These are phyloP conservation scores for Rhodotorula sp. DNA, from an alignment of 1,284 basidiomycete species.

Conservation along the genomic window DNA sequence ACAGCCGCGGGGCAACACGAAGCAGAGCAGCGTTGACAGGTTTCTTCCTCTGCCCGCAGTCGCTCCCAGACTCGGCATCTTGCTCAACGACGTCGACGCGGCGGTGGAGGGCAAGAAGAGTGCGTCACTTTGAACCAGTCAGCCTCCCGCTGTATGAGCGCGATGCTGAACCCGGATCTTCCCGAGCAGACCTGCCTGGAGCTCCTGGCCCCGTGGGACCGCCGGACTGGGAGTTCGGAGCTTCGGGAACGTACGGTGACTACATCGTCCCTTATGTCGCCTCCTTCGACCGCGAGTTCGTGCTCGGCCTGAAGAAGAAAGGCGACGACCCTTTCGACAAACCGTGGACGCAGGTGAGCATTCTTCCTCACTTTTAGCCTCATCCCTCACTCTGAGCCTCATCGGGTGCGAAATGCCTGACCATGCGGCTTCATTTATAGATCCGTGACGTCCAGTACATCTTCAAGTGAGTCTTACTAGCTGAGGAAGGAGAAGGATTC, in stretches of 20 bases:
- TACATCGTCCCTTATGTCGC: slow-evolving; percentile 14
- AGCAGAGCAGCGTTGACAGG: too few species aligned
- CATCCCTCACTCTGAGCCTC: too few species aligned
- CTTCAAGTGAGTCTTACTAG: background rate
- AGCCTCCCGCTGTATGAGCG: too few species aligned
- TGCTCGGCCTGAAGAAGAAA: slow-evolving; percentile 15
- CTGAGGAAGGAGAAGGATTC: background rate
- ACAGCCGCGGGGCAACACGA: too few species aligned
- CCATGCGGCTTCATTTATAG: background rate
- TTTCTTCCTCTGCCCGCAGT: background rate
- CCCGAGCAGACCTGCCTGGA: background rate
- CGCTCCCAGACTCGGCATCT: background rate
- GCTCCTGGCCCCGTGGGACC: background rate
- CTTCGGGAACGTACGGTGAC: background rate
- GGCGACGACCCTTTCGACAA: slow-evolving; percentile 3
- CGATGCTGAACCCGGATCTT: too few species aligned
- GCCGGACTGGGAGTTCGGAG: background rate
- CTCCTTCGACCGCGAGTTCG: slow-evolving; percentile 11
- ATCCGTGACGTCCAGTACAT: slow-evolving; percentile 24
- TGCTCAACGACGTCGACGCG: background rate
- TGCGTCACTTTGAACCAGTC: too few species aligned
- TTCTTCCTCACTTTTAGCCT: too few species aligned
- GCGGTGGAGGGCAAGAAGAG: background rate
- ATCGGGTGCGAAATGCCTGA: too few species aligned
- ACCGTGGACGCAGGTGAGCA: background rate